These are phyloP conservation scores for Nakaseomyces glabratus DNA, from an alignment of 1,139 yeast species.

Conservation along the genomic window DNA sequence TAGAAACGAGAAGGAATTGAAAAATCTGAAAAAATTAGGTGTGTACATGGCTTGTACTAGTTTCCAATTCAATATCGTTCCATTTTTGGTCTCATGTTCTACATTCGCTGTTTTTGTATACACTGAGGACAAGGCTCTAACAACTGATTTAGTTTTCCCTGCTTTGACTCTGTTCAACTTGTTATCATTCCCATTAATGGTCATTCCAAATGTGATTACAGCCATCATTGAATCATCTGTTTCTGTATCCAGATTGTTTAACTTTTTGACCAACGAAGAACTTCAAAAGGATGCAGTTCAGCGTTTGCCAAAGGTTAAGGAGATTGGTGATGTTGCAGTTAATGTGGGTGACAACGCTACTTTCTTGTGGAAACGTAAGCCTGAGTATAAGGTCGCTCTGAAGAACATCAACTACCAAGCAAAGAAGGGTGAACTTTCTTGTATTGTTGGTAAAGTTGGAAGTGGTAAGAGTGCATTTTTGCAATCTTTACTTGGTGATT, in stretches of 20 bases:
- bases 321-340: conserved; percentile 62
- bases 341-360: conserved; percentile 57
- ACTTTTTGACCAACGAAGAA: conserved; percentile 68
- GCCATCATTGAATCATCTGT: conserved; percentile 85
- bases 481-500: conserved; percentile 78
- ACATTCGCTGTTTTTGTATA: conserved; percentile 80
- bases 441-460: conserved; percentile 91
- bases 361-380: conserved; percentile 80
- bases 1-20: conserved; percentile 82
- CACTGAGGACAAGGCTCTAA: conserved; percentile 56
- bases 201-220: conserved; percentile 83
- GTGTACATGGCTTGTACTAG: conserved; percentile 61
- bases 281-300: conserved; percentile 72
- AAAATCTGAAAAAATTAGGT: conserved; percentile 70
- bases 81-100: conserved; percentile 82
- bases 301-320: conserved; percentile 43
- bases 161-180: conserved; percentile 81
- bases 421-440: conserved; percentile 70
- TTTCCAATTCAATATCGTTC: conserved; percentile 81
- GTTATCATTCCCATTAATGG: conserved; percentile 86
- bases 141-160: conserved; percentile 92
- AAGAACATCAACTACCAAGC: conserved; percentile 60
- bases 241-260: conserved; percentile 66
- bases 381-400: conserved; percentile 70
- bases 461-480: conserved; percentile 84